These are phyloP conservation scores for Diaporthe humulicola DNA, from an alignment of 2,329 filamentous ascomycete species.

Conservation along the genomic window DNA sequence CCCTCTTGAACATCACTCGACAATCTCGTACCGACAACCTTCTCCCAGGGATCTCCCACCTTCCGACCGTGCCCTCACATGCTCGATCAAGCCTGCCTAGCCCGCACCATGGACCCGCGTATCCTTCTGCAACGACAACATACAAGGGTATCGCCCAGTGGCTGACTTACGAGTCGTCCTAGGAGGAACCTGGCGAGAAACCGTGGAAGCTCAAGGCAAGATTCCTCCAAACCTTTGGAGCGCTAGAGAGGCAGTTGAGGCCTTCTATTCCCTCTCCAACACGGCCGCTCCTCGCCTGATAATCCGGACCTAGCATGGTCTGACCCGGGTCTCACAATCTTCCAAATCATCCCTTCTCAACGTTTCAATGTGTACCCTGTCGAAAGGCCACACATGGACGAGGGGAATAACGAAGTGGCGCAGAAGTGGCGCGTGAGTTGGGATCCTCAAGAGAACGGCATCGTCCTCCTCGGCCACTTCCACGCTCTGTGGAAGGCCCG, in stretches of 20 bases:
- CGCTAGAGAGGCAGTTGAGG: constrained; percentile 1
- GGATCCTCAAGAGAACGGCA: not conserved
- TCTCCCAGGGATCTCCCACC: not conserved
- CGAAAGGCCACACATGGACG: not conserved
- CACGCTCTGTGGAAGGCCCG: constrained; percentile 16
- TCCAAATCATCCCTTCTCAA: not conserved
- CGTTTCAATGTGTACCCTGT: not conserved
- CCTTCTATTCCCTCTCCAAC: not conserved
- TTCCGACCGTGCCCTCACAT: not conserved
- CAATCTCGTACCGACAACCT: not conserved
- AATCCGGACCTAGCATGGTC: not conserved
- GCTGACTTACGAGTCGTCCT: not conserved
- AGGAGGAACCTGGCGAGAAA: constrained; percentile 42
- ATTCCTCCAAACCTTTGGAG: not conserved
- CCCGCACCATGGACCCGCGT: not conserved
- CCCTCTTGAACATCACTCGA: not conserved
- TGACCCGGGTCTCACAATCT: not conserved
- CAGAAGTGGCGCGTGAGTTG: constrained; percentile 19
- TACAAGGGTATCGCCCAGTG: too few species aligned
- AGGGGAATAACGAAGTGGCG: not conserved
- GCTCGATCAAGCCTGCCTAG: not conserved
- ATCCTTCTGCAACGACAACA: not conserved
- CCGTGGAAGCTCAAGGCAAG: constrained; percentile 86
- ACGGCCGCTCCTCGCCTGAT: not conserved
- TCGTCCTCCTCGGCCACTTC: not conserved